Base-by-base conservation (phyloP, 2,329 filamentous ascomycete species). In the Alternaria rosae region DNA sequence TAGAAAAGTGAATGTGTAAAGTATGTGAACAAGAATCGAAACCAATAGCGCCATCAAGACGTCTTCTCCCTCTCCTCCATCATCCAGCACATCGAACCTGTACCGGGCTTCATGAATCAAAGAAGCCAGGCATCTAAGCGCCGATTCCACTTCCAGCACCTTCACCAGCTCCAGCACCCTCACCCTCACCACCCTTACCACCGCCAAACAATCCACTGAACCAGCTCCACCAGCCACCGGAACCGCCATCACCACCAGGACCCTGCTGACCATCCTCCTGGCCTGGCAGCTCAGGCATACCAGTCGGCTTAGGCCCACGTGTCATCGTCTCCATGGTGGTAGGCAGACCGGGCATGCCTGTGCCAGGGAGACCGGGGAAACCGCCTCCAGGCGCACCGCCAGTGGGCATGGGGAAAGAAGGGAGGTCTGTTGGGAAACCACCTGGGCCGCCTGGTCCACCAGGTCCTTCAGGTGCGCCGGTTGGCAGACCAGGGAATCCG, bases 281-380 rank as follows among this genome's bases (percentile, higher is more conserved):
- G 2, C 43, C 51, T 3, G 66, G 57, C 7, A 23, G 17, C 2
- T 48, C 54, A 21, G 66, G 59, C 15, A 43, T 57, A 47, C 54
- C 41, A 7, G 66, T 68, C 7, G 66, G 66, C 3, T 48, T 45
- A 4, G 67, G 65, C 3, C 67, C 67, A 9, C 62, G 65, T 6
- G 67, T 69, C 11, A 66, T 8, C 6, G 66, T 68, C 30, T 41
- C 55, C 13, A 69, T 38, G 7, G 59, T 62, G 12, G 55, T 62
- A 15, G 47, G 60, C 30, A 38, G 59, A 41, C 42, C 35, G 30
- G 59, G 59, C 12, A 57, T 47, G n/a, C 58, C 45, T 12, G 53
- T 52, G 17, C 45, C 53, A 10, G 38, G 30, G 12, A 43, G 38
- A n/a, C 38, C 56, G 15, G 58, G 58, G 28, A 57, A 57, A 13